These are phyloP conservation scores for Blastocystis sp. DNA, from an alignment of 352 stramenopile genomes.

Conservation along the genomic window DNA sequence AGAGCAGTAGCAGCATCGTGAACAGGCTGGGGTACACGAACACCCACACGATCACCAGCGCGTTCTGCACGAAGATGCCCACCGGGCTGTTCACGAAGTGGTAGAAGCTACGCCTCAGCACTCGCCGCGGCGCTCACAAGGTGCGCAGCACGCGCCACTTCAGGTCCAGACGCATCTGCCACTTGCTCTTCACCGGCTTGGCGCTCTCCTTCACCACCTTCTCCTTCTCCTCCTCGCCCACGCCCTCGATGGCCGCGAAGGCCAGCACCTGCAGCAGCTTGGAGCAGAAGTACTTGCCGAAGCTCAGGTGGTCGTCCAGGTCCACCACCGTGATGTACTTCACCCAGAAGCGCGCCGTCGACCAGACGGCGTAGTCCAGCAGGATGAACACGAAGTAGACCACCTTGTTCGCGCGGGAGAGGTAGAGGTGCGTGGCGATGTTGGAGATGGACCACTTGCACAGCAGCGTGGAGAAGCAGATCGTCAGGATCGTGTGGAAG, in stretches of 20 bases:
- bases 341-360: constrained; percentile 31
- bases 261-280: constrained; percentile 6
- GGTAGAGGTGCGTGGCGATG: background rate
- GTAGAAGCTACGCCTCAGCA: constrained; percentile 32
- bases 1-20: constrained; percentile 26
- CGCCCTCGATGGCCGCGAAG: constrained; percentile 9
- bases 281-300: background rate
- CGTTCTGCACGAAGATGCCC: constrained; percentile 66
- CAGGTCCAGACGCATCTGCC: background rate
- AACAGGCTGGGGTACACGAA: constrained; percentile 56
- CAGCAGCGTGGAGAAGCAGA: constrained; percentile 38
- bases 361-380: constrained; percentile 30
- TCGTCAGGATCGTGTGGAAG: constrained; percentile 17
- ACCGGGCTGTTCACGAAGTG: constrained; percentile 62
- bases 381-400: constrained; percentile 20
- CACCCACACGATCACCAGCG: constrained; percentile 59
- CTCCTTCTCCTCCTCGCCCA: background rate
- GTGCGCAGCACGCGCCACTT: background rate
- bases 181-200: constrained; percentile 16
- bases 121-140: background rate
- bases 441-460: constrained; percentile 35
- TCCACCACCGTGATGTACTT: background rate
- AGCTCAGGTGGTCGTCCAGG: background rate
- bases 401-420: background rate
- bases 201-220: background rate